These are phyloP conservation scores for Xylariaceae sp. DNA, from an alignment of 2,329 filamentous ascomycete species.

Conservation along the genomic window DNA sequence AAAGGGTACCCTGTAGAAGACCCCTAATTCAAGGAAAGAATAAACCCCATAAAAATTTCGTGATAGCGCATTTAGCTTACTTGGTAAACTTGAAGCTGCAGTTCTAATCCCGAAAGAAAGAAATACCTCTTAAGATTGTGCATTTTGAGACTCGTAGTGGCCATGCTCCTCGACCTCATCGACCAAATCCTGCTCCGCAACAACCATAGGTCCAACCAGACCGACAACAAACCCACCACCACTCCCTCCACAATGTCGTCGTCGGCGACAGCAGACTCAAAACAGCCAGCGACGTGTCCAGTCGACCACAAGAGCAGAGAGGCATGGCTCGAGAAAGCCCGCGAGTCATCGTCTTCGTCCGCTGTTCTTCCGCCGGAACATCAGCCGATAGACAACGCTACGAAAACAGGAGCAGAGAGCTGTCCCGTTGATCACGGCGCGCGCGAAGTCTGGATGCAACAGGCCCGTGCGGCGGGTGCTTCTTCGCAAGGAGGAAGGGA, in stretches of 20 bases:
- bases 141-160: conserved; percentile 2
- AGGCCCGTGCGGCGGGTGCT: conserved; percentile 21
- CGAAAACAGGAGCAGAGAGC: conserved; percentile 29
- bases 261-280: conserved; percentile 14
- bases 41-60: too few relatives aligned
- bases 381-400: conserved; percentile 18
- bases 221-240: not conserved
- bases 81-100: too few relatives aligned
- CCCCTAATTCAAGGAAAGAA: too few relatives aligned
- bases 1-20: too few relatives aligned
- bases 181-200: conserved; percentile 14
- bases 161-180: conserved; percentile 15
- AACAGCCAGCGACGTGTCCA: conserved; percentile 58
- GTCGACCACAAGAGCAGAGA: conserved; percentile 88
- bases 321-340: conserved; percentile 74
- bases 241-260: conserved; percentile 14
- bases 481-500: too few relatives aligned
- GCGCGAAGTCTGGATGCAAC: conserved; percentile 60
- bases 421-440: conserved; percentile 69
- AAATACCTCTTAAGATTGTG: too few relatives aligned
- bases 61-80: too few relatives aligned
- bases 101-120: too few relatives aligned
- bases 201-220: conserved; percentile 2
- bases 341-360: conserved; percentile 27
- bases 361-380: conserved; percentile 28